A percentile compares a stretch with the other conserved stretches of the same genome.
phyloP scores from a whole-genome alignment of 371 early-diverging fungal genomes.

The Fennellomyces sp. region DNA sequence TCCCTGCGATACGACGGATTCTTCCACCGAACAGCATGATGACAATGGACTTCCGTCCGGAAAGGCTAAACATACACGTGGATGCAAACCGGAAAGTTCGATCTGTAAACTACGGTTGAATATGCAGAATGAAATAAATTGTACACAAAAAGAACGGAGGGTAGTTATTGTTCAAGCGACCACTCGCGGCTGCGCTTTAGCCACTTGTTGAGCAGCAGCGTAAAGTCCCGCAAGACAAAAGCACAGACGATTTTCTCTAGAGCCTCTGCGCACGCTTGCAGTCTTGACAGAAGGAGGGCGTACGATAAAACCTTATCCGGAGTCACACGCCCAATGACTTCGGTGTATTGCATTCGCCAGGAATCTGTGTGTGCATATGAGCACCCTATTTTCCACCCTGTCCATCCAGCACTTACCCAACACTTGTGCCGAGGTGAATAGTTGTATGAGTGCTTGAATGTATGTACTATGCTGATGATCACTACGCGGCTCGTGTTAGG shows the following conservation, averaged over 20 bases:
- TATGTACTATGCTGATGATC: conserved; percentile 29
- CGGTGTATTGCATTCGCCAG: conserved; percentile 19
- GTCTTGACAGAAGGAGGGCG: conserved; percentile 14
- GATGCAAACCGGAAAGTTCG: conserved; percentile 27
- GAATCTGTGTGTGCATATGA: conserved; percentile 14
- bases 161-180: conserved; percentile 31
- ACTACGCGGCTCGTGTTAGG: not conserved
- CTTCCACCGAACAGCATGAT: conserved; percentile 23
- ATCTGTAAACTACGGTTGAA: conserved; percentile 40
- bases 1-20: conserved; percentile 33
- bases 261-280: conserved; percentile 18
- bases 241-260: conserved; percentile 30
- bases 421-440: conserved; percentile 25
- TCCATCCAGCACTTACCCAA: conserved; percentile 22
- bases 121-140: not conserved
- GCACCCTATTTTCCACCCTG: not conserved
- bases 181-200: conserved; percentile 35
- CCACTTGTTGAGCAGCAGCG: conserved; percentile 40
- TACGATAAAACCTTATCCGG: conserved; percentile 14
- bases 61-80: conserved; percentile 39
- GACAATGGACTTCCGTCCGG: conserved; percentile 44
- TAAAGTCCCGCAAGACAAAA: conserved; percentile 41
- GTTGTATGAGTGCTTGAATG: conserved; percentile 25
- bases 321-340: conserved; percentile 8
- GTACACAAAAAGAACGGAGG: not conserved